Percentiles rank a stretch among this genome's conserved stretches.
Evolutionary conservation across 176 grass and related monocot genomes (phyloP).

Genomic region (maize (Zea mays)): DNA sequence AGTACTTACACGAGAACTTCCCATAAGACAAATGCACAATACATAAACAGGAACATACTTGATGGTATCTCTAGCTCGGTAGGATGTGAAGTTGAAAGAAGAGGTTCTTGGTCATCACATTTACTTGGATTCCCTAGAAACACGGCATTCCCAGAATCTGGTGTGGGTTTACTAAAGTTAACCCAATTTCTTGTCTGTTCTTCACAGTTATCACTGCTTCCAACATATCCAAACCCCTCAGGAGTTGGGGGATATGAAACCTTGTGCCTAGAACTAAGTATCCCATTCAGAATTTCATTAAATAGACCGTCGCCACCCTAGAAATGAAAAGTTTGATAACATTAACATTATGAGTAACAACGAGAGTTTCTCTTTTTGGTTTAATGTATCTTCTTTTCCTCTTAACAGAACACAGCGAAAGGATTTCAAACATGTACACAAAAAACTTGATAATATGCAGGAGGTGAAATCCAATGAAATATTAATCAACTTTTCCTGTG

Average conservation of each 20-base stretch:
- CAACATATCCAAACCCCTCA: conserved; percentile 43
- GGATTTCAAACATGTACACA: neutral
- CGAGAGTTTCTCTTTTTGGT: neutral
- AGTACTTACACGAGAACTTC: conserved; percentile 27
- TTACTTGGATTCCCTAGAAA: conserved; percentile 48
- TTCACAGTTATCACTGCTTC: conserved; percentile 39
- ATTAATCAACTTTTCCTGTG: conserved; percentile 2
- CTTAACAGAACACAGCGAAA: conserved; percentile 5
- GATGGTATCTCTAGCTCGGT: conserved; percentile 42
- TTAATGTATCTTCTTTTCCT: neutral
- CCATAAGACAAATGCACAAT: conserved; percentile 8
- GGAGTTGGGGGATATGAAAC: conserved; percentile 71
- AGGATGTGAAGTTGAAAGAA: conserved; percentile 53
- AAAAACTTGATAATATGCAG: neutral
- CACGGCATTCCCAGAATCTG: conserved; percentile 49
- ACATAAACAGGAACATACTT: conserved; percentile 59
- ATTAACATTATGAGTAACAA: conserved; percentile 5
- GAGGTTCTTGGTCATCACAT: conserved; percentile 84
- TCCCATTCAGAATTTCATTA: conserved; percentile 90
- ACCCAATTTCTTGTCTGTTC: conserved; percentile 37
- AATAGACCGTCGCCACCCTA: conserved; percentile 93
- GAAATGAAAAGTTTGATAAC: conserved; percentile 33
- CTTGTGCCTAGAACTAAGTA: conserved; percentile 68
- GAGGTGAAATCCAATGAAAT: conserved; percentile 14
- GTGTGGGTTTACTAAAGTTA: conserved; percentile 31